phyloP scores from a whole-genome alignment of 164 flowering plant genomes.

The Piper longum region DNA sequence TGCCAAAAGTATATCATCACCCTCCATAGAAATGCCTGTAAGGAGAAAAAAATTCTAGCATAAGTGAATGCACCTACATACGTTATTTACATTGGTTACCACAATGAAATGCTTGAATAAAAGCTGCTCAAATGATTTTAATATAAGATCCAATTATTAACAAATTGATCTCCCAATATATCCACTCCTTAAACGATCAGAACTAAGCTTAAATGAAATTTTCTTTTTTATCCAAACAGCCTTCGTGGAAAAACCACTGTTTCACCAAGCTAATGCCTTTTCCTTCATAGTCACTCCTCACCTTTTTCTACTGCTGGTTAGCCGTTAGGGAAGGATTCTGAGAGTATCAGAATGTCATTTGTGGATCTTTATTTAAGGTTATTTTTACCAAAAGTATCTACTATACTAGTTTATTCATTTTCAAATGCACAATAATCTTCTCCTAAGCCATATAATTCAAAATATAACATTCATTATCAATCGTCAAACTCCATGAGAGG shows the following conservation, averaged over 20 bases:
- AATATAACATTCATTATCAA: background rate
- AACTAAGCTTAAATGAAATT: background rate
- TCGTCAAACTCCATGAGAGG: background rate
- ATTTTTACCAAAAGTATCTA: background rate
- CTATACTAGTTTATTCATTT: too few species aligned
- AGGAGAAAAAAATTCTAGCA: background rate
- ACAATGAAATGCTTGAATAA: background rate
- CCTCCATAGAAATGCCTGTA: slow-evolving; percentile 87
- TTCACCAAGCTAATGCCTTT: too few species aligned
- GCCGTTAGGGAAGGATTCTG: too few species aligned
- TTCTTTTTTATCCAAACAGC: too few species aligned
- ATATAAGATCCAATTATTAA: background rate
- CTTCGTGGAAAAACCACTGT: too few species aligned
- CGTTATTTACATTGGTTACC: background rate
- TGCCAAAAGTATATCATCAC: slow-evolving; percentile 84
- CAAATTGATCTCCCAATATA: background rate
- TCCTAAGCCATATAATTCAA: background rate
- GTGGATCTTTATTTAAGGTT: too few species aligned
- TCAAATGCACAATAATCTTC: too few species aligned
- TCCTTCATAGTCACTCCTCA: too few species aligned
- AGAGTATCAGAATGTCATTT: too few species aligned
- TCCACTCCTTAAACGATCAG: background rate
- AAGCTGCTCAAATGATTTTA: background rate
- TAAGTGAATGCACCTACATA: background rate
- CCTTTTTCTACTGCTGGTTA: too few species aligned